phyloP scores from a whole-genome alignment of 129 eudicot species.

The Ambrosia trifida region DNA sequence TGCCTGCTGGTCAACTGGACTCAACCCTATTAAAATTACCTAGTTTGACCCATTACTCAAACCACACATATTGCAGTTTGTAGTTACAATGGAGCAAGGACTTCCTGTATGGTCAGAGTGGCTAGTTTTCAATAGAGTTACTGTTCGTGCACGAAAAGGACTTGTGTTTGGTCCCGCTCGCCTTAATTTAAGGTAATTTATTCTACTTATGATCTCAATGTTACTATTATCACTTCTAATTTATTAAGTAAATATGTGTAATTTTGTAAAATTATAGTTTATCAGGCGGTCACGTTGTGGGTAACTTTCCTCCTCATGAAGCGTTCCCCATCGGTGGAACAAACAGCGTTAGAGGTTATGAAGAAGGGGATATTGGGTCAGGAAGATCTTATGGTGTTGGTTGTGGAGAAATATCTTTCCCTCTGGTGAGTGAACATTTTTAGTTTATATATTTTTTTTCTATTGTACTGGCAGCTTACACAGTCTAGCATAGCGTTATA shows the following conservation, averaged over 20 bases:
- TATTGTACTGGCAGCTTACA: background rate
- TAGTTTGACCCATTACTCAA: background rate
- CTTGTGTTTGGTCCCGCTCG: slow-evolving; percentile 67
- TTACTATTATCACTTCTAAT: background rate
- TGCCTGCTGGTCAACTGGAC: background rate
- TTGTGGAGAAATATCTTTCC: slow-evolving; percentile 91
- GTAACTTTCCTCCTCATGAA: slow-evolving; percentile 96
- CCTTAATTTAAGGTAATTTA: slow-evolving; percentile 55
- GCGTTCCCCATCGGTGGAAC: slow-evolving; percentile 98
- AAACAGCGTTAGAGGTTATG: slow-evolving; percentile 96
- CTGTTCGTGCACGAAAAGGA: slow-evolving; percentile 88
- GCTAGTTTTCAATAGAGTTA: slow-evolving; percentile 79
- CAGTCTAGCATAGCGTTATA: background rate
- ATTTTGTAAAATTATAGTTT: slow-evolving; percentile 39
- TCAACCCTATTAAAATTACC: background rate
- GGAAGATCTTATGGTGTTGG: slow-evolving; percentile 93
- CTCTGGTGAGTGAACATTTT: slow-evolving; percentile 56
- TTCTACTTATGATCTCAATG: slow-evolving; percentile 11
- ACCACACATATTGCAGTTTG: slow-evolving; percentile 53
- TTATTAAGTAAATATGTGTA: background rate
- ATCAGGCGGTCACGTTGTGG: slow-evolving; percentile 96
- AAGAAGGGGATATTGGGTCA: slow-evolving; percentile 97
- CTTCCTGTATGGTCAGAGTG: slow-evolving; percentile 89
- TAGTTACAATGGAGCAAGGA: slow-evolving; percentile 95
- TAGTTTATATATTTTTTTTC: background rate